Evolutionary conservation across 768 basidiomycete genomes (phyloP).

Genomic region (Hemileccinum impolitum): DNA sequence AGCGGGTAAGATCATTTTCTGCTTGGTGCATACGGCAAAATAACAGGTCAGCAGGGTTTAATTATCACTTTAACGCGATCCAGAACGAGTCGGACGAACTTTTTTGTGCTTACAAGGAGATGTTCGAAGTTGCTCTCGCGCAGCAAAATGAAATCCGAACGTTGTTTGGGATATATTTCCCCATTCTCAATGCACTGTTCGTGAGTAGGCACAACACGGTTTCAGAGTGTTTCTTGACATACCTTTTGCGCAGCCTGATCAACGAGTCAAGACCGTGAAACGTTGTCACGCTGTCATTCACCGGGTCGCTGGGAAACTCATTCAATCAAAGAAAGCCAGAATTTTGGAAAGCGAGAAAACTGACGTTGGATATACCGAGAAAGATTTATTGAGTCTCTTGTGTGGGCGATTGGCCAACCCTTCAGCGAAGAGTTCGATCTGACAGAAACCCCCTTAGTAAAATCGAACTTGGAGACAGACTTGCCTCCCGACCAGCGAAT

Average conservation of each 20-base stretch:
- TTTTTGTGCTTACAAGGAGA: conserved; percentile 77
- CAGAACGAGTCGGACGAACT: conserved; percentile 75
- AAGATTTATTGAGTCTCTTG: conserved; percentile 75
- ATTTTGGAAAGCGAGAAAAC: conserved; percentile 56
- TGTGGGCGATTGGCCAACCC: conserved; percentile 44
- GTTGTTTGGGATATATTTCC: conserved; percentile 55
- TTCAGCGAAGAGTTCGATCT: neutral
- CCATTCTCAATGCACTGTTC: conserved; percentile 50
- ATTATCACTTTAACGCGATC: conserved; percentile 83
- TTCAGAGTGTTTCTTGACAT: neutral
- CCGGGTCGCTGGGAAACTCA: conserved; percentile 67
- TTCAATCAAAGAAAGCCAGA: conserved; percentile 76
- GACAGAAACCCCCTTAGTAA: conserved; percentile 50
- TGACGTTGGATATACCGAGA: conserved; percentile 53
- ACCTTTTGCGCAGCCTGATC: conserved; percentile 46
- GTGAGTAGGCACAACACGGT: conserved; percentile 37
- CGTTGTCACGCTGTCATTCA: conserved; percentile 61
- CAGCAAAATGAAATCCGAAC: conserved; percentile 46
- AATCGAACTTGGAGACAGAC: conserved; percentile 75
- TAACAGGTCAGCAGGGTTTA: conserved; percentile 57
- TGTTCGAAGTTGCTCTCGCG: conserved; percentile 73
- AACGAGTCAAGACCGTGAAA: conserved; percentile 45
- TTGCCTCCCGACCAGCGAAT: conserved; percentile 67
- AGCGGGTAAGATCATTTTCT: conserved; percentile 54
- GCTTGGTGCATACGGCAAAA: neutral